Conservation (phyloP, 768 basidiomycete species). For the Boletellus ananiceps region DNA sequence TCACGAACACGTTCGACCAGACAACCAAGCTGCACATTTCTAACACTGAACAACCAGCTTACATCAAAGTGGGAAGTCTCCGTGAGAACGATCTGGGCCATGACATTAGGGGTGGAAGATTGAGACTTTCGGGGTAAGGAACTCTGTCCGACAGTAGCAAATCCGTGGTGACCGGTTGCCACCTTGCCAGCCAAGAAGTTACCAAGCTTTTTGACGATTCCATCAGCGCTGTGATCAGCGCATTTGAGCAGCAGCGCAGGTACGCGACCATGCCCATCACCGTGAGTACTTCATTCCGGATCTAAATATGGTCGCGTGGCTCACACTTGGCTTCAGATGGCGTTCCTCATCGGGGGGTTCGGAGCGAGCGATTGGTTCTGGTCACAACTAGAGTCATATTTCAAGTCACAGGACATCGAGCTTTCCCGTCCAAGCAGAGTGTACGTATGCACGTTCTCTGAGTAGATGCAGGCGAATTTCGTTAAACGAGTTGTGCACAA, state of each 20-base stretch:
- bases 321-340: slow-evolving; percentile 1
- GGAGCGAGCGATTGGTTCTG: slow-evolving; percentile 43
- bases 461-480: too few species aligned
- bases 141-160: not conserved
- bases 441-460: slow-evolving; percentile 33
- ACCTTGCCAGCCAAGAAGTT: slow-evolving; percentile 30
- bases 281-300: slow-evolving; percentile 14
- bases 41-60: slow-evolving; percentile 29
- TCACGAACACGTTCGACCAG: slow-evolving; percentile 30
- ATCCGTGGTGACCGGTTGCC: not conserved
- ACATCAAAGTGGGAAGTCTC: slow-evolving; percentile 36
- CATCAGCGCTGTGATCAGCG: slow-evolving; percentile 27
- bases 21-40: slow-evolving; percentile 38
- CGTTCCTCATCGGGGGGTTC: slow-evolving; percentile 50
- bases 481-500: not conserved
- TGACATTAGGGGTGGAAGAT: slow-evolving; percentile 31
- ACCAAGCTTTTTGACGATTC: slow-evolving; percentile 40
- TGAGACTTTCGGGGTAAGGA: slow-evolving; percentile 33
- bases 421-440: slow-evolving; percentile 44
- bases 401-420: slow-evolving; percentile 35
- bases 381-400: slow-evolving; percentile 35
- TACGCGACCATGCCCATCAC: slow-evolving; percentile 23
- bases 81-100: slow-evolving; percentile 29
- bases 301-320: not conserved
- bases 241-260: slow-evolving; percentile 28